Percentiles rank a stretch among this genome's conserved stretches.
Conservation (phyloP, 2,329 filamentous ascomycete genomes). For the Monilinia aucupariae region DNA sequence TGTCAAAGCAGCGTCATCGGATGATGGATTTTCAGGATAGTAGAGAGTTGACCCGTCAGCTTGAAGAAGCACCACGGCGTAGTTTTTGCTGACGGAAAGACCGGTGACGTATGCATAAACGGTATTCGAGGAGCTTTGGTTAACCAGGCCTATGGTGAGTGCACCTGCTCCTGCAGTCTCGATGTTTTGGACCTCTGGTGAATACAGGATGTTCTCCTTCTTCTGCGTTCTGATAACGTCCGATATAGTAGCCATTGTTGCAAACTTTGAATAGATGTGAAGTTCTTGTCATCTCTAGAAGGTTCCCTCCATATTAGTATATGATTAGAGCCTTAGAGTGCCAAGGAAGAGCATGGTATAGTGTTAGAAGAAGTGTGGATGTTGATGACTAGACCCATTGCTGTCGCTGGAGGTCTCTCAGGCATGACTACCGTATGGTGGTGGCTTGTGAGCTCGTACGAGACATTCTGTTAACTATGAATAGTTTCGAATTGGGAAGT, state of each 20-base stretch:
- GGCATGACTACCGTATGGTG: constrained; percentile 2
- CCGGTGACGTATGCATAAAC: constrained; percentile 70
- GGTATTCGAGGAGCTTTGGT: constrained; percentile 57
- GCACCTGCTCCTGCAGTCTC: constrained; percentile 19
- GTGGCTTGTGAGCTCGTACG: constrained; percentile 8
- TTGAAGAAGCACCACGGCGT: constrained; percentile 56
- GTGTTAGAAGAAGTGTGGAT: not conserved
- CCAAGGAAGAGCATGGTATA: not conserved
- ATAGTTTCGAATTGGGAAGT: too few species aligned
- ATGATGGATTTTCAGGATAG: constrained; percentile 54
- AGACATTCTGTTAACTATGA: too few species aligned
- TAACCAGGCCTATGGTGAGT: constrained; percentile 59
- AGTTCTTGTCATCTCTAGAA: not conserved
- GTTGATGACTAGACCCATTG: constrained; percentile 15
- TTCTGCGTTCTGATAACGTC: constrained; percentile 21
- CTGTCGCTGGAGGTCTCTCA: constrained; percentile 14
- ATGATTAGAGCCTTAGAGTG: not conserved
- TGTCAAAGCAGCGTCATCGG: constrained; percentile 45
- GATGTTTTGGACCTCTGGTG: constrained; percentile 16
- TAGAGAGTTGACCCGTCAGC: constrained; percentile 63
- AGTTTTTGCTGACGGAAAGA: constrained; percentile 52
- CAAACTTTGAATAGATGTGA: not conserved
- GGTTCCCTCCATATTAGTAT: not conserved
- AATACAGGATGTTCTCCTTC: constrained; percentile 18
- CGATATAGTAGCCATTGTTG: constrained; percentile 23